These are phyloP conservation scores for Camellia lanceoleosa DNA, from an alignment of 148 eudicot species.

Conservation along the genomic window DNA sequence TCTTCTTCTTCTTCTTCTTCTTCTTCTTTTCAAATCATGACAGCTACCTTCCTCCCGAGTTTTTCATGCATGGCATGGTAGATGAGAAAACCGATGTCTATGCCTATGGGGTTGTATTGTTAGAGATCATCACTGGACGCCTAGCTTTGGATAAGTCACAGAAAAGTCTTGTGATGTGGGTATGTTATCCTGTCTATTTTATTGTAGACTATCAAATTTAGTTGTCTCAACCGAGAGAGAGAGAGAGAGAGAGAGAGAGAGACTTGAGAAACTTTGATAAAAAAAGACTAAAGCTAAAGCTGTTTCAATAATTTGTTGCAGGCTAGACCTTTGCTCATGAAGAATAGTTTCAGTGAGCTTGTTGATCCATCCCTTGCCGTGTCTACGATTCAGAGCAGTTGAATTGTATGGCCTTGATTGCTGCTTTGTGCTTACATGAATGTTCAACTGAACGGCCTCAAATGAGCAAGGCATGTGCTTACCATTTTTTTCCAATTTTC, in stretches of 20 bases:
- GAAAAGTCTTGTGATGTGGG: conserved; percentile 95
- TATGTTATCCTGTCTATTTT: conserved; percentile 33
- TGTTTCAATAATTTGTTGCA: conserved; percentile 30
- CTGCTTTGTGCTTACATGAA: conserved; percentile 67
- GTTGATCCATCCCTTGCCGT: conserved; percentile 60
- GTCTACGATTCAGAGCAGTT: conserved; percentile 54
- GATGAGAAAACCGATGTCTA: conserved; percentile 97
- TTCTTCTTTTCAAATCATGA: conserved; percentile 5
- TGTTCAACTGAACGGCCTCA: conserved; percentile 66
- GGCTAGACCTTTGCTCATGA: conserved; percentile 72
- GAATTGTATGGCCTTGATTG: conserved; percentile 47
- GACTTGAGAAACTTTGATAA: background rate
- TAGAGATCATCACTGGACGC: conserved; percentile 84
- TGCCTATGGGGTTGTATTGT: conserved; percentile 80
- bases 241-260: too few relatives aligned
- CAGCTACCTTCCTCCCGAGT: conserved; percentile 98
- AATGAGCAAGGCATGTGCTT: conserved; percentile 60
- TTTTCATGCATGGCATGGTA: conserved; percentile 85
- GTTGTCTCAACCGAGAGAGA: too few relatives aligned
- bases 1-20: background rate
- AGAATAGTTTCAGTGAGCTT: conserved; percentile 45
- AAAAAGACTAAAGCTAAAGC: background rate
- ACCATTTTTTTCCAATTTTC: background rate
- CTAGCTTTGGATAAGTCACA: conserved; percentile 74
- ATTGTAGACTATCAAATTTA: background rate